Conservation (phyloP, 1,284 basidiomycete genomes). For the Boletus smithii region DNA sequence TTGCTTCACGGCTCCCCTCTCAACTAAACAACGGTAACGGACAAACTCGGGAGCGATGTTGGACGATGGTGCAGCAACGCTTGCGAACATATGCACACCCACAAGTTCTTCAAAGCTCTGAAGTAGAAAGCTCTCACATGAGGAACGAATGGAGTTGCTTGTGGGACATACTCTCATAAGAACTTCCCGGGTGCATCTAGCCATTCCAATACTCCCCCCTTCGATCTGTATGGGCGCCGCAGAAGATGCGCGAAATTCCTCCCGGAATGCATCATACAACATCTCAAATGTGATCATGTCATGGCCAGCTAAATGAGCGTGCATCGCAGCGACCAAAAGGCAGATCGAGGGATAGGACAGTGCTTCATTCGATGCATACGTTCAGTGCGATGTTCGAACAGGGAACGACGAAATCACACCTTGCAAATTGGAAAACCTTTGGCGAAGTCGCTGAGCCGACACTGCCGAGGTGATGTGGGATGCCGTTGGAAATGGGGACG, state of each 20-base stretch:
- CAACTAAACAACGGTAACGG: conserved; percentile 59
- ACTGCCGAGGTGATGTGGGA: conserved; percentile 41
- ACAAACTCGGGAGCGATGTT: conserved; percentile 59
- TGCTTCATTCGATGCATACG: conserved; percentile 37
- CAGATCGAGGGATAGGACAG: conserved; percentile 71
- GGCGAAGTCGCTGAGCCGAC: conserved; percentile 52
- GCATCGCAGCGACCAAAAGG: conserved; percentile 67
- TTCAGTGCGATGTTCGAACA: conserved; percentile 5
- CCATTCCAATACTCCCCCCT: conserved; percentile 73
- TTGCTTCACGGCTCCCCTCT: conserved; percentile 56
- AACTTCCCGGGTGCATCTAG: conserved; percentile 57
- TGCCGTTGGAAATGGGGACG: conserved; percentile 51
- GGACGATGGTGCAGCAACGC: conserved; percentile 43
- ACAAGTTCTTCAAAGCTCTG: conserved; percentile 71
- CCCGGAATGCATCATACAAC: conserved; percentile 64
- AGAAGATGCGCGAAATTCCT: conserved; percentile 62
- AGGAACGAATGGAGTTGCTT: conserved; percentile 2
- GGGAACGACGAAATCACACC: conserved; percentile 37
- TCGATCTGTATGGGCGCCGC: conserved; percentile 71
- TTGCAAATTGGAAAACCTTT: conserved; percentile 47
- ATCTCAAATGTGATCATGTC: conserved; percentile 74
- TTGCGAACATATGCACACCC: conserved; percentile 49
- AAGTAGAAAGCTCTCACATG: conserved; percentile 7
- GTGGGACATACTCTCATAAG: conserved; percentile 53
- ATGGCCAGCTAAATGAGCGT: conserved; percentile 63